Base-by-base conservation (phyloP, 352 stramenopile genomes). In the Globisporangium canariense region DNA sequence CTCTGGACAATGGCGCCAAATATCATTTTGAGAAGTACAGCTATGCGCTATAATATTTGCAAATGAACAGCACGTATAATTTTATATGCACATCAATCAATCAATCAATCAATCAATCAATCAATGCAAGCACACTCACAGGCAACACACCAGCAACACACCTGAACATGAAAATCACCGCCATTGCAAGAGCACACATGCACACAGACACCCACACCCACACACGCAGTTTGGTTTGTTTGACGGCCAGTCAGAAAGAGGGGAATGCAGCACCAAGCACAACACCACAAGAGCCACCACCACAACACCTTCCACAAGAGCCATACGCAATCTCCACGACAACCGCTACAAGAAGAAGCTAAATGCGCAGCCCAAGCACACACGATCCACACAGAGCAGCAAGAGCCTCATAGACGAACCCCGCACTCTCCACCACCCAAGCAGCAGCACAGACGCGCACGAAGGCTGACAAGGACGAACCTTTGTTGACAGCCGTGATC, bases 401-500 rank as follows among this genome's bases (percentile, higher is more conserved):
- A 45, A 58, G 18, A 58, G 32, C 34, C 32, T 58, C 52, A 30
- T 40, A 11, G 36, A n/a, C 18, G 38, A 45, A 25, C 18, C n/a
- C 0, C 8, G n/a, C 30, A 10, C 51, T n/a, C 18, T 20, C 51
- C 34, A 52, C n/a, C 43, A 50, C 14, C 3, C 7, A 4, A 41
- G n/a, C 46, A 30, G 18, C 45, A n/a, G 18, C 28, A 52, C 36
- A 25, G 45, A 30, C 46, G 11, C 58, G 25, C 14, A 20, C 32
- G 14, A 7, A 28, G 67, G 62, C 65, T 46, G 67, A 86, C 80
- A 87, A 89, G 80, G 70, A 56, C 78, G 65, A 89, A 76, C 77
- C 80, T 87, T 86, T 89, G 68, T 89, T 89, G 70, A 30, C 66
- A 71, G 53, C 74, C 75, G 75, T 89, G 80, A 89, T 62, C 62